Evolutionary conservation across 495 filamentous ascomycete genomes (phyloP), one percentile per base, ranked within the genome.

Genomic region (Cenococcum geophilum): DNA sequence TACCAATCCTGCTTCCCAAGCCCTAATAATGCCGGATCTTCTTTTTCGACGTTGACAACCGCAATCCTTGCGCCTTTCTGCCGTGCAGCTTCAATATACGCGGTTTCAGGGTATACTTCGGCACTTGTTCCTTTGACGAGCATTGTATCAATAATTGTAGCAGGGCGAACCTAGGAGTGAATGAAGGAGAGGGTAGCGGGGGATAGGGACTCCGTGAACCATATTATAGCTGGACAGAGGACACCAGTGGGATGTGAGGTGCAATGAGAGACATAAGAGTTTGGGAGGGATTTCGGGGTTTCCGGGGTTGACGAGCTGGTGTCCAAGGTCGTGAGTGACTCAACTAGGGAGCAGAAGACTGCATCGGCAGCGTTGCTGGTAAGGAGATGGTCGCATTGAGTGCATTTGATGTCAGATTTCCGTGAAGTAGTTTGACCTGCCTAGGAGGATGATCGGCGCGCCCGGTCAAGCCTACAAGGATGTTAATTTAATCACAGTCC

Each of bases 101-200:
- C 62, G 9, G 62, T 52, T 20, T 53, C 62, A 12, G 66, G 66
- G 49, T 59, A 60, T 11, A 68, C 66, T 5, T 51, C 49, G 3
- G 62, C 59, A 32, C 60, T 58, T n/a, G 62, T 68, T 0, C 66
- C 62, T n/a, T 65, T 47, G 42, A 68, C 66, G 10, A 68, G 57
- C 55, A 68, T 64, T 9, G 56, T 51, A 45, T 68, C 62, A 21
- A 65, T 57, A 25, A 25, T 36, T 21, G 52, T 35, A 1, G 23
- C 53, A 14, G 42, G 23, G 37, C 53, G 22, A 20, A 56, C 55
- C 53, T 54, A 66, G 6, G 43, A n/a, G 25, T 52, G 54, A 23
- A 62, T 58, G 4, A 25, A 16, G 18, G 32, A 35, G 12, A 53
- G 49, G 10, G 36, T 42, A 27, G 4, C 14, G 9, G 21, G 20